Base-by-base conservation (phyloP, 1,139 yeast species). In the Tardiomyces digboiensis region DNA sequence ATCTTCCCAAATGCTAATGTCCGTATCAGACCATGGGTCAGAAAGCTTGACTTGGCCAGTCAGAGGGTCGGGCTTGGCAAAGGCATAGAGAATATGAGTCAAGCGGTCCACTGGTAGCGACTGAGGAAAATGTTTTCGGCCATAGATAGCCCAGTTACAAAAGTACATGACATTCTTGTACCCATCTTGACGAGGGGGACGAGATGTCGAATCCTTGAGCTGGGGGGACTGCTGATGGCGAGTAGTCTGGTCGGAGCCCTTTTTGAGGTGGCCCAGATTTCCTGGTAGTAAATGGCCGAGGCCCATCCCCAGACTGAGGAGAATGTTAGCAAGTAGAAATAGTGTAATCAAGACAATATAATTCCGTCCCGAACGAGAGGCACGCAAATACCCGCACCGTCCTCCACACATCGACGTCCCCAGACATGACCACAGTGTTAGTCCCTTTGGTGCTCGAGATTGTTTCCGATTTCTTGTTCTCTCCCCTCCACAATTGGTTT, bases 41-140 rank as follows among this genome's bases (percentile, higher is more conserved):
- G 78, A 68, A 16, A 77, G 66, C 36, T 60, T 59, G 7, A 83
- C 70, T 4, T 58, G 62, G 0, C 94, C 93, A 0, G 79, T 68
- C 0, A 56, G 54, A 0, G 70, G 56, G 50, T 80, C 76, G 8
- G 87, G 72, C 36, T 72, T 66, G 44, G 85, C 70, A 60, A 89
- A 89, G 0, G 96, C 87, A 60, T 84, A 89, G 57, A 80, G 80
- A 2, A 89, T 62, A 52, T 86, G 85, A 16, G 94, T 78, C 3
- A 83, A 63, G 16, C 65, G 55, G 0, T 70, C 60, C 2, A 71
- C 45, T 2, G 89, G 87, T 10, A 88, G 72, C 46, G 83, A 80
- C n/a, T 66, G 66, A 0, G 93, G 89, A 44, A 70, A 71, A 58
- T 81, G 88, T 19, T 73, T 64, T 29, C 80, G 63, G 13, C 67